Conservation (phyloP, 768 basidiomycete species). For the Antrodiella citrinella region DNA sequence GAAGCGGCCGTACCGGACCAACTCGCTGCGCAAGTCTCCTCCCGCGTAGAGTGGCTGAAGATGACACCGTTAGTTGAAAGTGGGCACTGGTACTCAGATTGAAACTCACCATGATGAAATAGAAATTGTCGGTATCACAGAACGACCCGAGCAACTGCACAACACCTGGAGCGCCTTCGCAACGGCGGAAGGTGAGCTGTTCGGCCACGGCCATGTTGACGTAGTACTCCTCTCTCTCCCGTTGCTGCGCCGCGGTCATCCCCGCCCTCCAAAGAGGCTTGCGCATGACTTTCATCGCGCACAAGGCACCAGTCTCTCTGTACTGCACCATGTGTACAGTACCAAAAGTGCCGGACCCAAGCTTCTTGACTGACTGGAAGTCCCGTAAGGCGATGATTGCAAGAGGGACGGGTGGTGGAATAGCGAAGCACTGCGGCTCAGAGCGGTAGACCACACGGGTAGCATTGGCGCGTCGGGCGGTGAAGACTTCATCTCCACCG, state of each 20-base stretch:
- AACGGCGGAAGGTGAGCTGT: not conserved
- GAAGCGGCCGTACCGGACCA: too few relatives aligned
- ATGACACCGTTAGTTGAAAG: too few relatives aligned
- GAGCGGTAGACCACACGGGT: too few relatives aligned
- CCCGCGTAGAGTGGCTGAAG: slow-evolving; percentile 4
- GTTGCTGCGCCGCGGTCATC: not conserved
- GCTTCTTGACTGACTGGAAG: not conserved
- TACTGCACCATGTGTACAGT: not conserved
- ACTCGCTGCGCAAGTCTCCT: slow-evolving; percentile 6
- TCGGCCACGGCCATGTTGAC: not conserved
- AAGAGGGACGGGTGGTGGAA: not conserved
- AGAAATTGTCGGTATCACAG: slow-evolving; percentile 2
- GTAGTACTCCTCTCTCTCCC: not conserved
- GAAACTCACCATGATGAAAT: slow-evolving; percentile 6
- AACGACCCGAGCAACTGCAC: slow-evolving; percentile 5
- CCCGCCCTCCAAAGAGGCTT: not conserved
- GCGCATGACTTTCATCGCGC: not conserved
- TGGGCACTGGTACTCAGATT: too few relatives aligned
- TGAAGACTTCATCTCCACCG: not conserved
- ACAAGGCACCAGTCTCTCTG: not conserved
- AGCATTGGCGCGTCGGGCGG: not conserved
- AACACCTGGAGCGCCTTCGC: not conserved
- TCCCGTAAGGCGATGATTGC: not conserved
- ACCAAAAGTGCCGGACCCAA: not conserved
- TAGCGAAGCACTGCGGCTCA: too few relatives aligned